Evolutionary conservation across 345 rosid species (phyloP), one percentile per base, ranked within the genome.

Genomic region (Moricandia moricandioides): DNA sequence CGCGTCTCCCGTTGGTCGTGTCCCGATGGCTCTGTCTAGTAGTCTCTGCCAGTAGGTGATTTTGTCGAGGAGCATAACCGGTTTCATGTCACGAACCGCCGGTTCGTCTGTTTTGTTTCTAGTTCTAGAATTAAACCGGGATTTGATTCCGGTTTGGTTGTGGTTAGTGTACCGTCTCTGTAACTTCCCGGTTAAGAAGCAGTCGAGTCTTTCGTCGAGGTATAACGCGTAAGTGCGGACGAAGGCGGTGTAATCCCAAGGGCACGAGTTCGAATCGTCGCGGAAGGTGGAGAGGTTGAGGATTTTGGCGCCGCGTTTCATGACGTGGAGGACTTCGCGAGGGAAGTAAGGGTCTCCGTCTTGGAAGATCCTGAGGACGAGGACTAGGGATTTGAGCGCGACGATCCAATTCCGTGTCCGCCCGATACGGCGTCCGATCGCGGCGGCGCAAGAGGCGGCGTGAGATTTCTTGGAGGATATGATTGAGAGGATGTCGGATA

Each of bases 271-370:
- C 0, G 96, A 89, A 13, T 84, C 89, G 54, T 90, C 99, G 8
- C 88, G 76, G 55, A 95, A 90, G 17, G 72, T 83, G 0, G 93
- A 81, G 31, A 92, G 91, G 71, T 95, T 92, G 9, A 92, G 86
- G 66, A 95, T 83, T 63, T 84, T 89, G 10, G 89, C 85, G 13
- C 97, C 95, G 2, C 86, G 82, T 65, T 92, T 94, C 95, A 82
- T 89, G 0, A 82, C 86, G 62, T 87, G 89, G 51, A 83, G 80
- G 40, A 90, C 85, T 77, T 95, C 99, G 40, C 85, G 81, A 0
- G 96, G 96, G 78, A 92, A 92, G 67, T 73, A 83, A 5, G 90
- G 93, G 70, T 92, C 94, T 0, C 93, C 96, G 34, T 89, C 93
- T 65, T 90, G 94, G 67, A 92, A 92, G 34, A 92, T 81, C 17